Evolutionary conservation across 441 rosid genomes (phyloP).

Genomic region (Theobroma grandiflorum): DNA sequence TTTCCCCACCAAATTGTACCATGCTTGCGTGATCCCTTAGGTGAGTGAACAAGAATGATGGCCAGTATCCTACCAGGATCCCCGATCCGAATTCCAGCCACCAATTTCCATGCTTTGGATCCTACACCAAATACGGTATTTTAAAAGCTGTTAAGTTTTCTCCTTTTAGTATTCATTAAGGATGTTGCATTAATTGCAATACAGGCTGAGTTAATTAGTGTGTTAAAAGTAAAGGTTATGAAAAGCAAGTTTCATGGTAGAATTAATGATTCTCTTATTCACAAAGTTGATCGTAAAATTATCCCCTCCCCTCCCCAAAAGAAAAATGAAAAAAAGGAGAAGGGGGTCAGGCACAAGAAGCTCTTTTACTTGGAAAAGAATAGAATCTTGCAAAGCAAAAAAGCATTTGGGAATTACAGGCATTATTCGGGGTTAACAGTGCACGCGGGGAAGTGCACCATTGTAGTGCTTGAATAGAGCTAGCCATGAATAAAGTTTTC

Average conservation of each 20-base stretch:
- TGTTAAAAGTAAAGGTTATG: not conserved
- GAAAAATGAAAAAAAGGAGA: constrained; percentile 4
- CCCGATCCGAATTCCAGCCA: constrained; percentile 98
- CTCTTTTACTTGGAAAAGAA: constrained; percentile 41
- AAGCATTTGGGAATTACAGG: constrained; percentile 21
- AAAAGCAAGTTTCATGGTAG: constrained; percentile 18
- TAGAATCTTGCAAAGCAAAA: constrained; percentile 49
- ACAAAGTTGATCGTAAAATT: constrained; percentile 8
- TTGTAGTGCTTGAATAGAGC: constrained; percentile 7
- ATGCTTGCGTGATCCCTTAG: constrained; percentile 85
- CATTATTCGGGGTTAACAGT: constrained; percentile 23
- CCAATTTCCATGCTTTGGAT: constrained; percentile 99
- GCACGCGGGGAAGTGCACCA: constrained; percentile 29
- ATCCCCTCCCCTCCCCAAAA: not conserved
- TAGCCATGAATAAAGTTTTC: constrained; percentile 16
- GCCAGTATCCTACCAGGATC: constrained; percentile 94
- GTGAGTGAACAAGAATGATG: constrained; percentile 81
- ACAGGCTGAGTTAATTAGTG: not conserved
- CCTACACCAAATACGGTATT: constrained; percentile 47
- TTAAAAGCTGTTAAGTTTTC: not conserved
- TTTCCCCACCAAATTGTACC: constrained; percentile 97
- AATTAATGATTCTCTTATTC: constrained; percentile 7
- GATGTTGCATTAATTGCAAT: not conserved
- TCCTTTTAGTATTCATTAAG: not conserved
- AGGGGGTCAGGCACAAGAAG: constrained; percentile 34